Conservation (phyloP, 2,329 filamentous ascomycete genomes). For the Hymenoscyphus fructigenus region DNA sequence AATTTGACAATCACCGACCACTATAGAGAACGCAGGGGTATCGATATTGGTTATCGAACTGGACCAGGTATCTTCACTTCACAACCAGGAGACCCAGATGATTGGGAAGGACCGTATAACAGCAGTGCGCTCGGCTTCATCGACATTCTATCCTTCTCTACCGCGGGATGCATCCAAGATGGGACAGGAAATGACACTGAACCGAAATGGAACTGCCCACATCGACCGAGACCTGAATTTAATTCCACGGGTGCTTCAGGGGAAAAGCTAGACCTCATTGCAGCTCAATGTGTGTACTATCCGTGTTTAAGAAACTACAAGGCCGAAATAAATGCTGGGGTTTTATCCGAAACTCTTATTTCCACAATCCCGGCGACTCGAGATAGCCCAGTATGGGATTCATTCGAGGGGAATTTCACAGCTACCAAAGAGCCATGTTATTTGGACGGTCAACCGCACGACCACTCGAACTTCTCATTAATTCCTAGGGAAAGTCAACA, state of each 20-base stretch:
- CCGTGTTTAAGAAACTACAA: not conserved
- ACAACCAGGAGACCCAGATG: not conserved
- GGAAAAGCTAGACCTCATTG: not conserved
- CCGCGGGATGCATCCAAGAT: not conserved
- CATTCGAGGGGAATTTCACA: not conserved
- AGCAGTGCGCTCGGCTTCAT: not conserved
- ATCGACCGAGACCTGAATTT: too few species aligned
- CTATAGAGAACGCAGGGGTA: too few species aligned
- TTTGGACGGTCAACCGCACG: not conserved
- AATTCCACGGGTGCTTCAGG: not conserved
- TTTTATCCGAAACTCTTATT: slow-evolving; percentile 1
- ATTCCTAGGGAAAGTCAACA: not conserved
- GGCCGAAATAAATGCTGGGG: not conserved
- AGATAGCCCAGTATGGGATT: not conserved
- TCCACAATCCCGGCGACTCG: not conserved
- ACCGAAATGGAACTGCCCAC: not conserved
- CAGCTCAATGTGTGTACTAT: not conserved
- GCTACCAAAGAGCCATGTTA: not conserved
- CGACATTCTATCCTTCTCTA: not conserved
- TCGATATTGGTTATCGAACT: too few species aligned
- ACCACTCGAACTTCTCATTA: not conserved
- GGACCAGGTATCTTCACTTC: too few species aligned
- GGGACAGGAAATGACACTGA: not conserved
- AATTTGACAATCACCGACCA: too few species aligned
- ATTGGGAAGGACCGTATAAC: not conserved